A percentile compares a stretch with the other conserved stretches of the same genome.
Conservation (phyloP, 1,284 basidiomycete species). For the Ganoderma sinense region DNA sequence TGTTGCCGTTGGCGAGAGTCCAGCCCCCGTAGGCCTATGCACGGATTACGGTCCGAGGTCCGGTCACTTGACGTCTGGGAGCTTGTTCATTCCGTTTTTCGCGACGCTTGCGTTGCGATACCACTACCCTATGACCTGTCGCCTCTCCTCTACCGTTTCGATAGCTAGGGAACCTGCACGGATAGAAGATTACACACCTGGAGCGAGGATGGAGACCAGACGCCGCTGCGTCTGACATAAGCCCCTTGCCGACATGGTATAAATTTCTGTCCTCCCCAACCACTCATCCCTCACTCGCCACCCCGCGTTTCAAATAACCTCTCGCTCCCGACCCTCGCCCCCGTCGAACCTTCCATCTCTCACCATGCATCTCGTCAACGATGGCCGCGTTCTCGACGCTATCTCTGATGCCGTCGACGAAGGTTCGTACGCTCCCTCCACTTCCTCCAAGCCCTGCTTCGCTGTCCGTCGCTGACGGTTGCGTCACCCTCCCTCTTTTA, state of each 20-base stretch:
- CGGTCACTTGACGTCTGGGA: conserved; percentile 3
- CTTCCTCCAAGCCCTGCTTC: neutral
- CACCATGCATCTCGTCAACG: conserved; percentile 26
- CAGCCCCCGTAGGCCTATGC: conserved; percentile 7
- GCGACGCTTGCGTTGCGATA: conserved; percentile 2
- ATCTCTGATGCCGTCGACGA: conserved; percentile 80
- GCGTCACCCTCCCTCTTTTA: conserved; percentile 35
- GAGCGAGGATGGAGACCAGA: conserved; percentile 5
- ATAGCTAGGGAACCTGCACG: neutral
- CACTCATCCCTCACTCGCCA: neutral
- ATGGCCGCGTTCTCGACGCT: conserved; percentile 54
- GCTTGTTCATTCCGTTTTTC: conserved; percentile 1
- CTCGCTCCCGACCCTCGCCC: neutral
- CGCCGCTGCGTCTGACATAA: conserved; percentile 14
- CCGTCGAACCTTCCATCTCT: neutral
- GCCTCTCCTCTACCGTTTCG: neutral
- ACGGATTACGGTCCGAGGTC: conserved; percentile 6
- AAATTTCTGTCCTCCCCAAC: conserved; percentile 1
- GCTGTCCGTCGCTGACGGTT: neutral
- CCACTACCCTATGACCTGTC: conserved; percentile 14
- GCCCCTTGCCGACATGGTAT: conserved; percentile 1
- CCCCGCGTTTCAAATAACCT: neutral
- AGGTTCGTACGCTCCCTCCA: conserved; percentile 56
- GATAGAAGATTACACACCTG: conserved; percentile 3
- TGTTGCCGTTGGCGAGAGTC: conserved; percentile 1